These are phyloP conservation scores for Polygonum maritimum DNA, from an alignment of 148 eudicot species.

Conservation along the genomic window DNA sequence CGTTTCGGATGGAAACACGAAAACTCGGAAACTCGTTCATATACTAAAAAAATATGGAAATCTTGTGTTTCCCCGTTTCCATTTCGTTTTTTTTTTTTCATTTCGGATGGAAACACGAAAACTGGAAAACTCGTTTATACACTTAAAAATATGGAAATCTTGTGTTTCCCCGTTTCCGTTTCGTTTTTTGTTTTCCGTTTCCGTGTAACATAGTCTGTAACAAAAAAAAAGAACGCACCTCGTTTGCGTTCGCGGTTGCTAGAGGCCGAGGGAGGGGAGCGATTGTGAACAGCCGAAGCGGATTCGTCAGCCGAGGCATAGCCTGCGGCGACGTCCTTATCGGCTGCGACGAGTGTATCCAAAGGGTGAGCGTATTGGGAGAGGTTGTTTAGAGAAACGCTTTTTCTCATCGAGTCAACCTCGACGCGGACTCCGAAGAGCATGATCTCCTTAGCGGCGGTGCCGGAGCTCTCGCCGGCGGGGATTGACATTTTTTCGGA, in stretches of 20 bases:
- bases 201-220: no score
- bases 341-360: not conserved
- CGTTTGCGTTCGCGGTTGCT: conserved; percentile 8
- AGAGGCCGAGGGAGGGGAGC: not conserved
- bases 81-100: no score
- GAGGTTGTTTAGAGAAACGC: conserved; percentile 5
- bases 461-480: not conserved
- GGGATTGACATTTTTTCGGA: not conserved
- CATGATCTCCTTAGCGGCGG: not conserved
- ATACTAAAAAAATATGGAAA: no score
- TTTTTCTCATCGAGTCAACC: conserved; percentile 5
- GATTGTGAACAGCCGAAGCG: not conserved
- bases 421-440: conserved; percentile 8
- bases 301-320: conserved; percentile 4
- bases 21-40: no score
- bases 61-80: no score
- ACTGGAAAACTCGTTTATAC: no score
- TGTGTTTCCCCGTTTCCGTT: no score
- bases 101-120: no score
- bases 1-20: no score
- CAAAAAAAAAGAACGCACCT: not conserved
- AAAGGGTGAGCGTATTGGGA: conserved; percentile 4
- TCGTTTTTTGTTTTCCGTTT: no score
- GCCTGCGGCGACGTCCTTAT: not conserved
- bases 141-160: no score